These are phyloP conservation scores for Candida mattraensis DNA, from an alignment of 805 yeast species.

Conservation along the genomic window DNA sequence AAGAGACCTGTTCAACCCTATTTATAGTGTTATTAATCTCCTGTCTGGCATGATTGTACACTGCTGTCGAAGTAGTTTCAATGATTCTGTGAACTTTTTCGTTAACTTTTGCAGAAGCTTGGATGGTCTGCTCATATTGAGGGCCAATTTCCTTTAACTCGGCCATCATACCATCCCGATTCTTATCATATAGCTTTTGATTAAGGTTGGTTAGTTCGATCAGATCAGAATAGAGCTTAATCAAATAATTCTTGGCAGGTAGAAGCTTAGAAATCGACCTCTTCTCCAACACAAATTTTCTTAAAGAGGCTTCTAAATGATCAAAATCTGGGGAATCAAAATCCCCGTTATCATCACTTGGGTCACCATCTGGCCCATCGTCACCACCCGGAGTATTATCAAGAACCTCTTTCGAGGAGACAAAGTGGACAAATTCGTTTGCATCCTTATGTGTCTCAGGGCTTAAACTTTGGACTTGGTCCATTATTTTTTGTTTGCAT, in stretches of 20 bases:
- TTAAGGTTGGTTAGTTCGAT: conserved; percentile 61
- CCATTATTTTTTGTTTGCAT: conserved; percentile 74
- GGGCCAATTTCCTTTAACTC: conserved; percentile 65
- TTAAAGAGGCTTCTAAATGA: conserved; percentile 75
- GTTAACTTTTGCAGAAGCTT: conserved; percentile 51
- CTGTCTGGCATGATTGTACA: conserved; percentile 60
- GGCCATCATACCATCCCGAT: conserved; percentile 43
- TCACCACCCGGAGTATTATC: conserved; percentile 35
- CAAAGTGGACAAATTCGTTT: conserved; percentile 90
- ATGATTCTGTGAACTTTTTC: conserved; percentile 61
- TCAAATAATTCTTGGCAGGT: conserved; percentile 88
- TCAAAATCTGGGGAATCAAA: conserved; percentile 68
- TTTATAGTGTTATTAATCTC: conserved; percentile 53
- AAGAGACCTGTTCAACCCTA: conserved; percentile 33
- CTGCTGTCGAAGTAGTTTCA: conserved; percentile 57
- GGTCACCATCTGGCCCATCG: conserved; percentile 35
- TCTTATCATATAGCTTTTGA: conserved; percentile 50
- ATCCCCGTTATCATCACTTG: conserved; percentile 32
- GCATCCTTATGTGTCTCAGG: conserved; percentile 92
- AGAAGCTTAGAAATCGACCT: conserved; percentile 83
- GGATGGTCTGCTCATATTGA: conserved; percentile 52
- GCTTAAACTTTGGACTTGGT: conserved; percentile 79
- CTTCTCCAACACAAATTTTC: conserved; percentile 85
- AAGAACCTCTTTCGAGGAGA: conserved; percentile 59
- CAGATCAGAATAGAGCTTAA: conserved; percentile 69